A percentile compares a stretch with the other conserved stretches of the same genome.
Evolutionary conservation across 129 eudicot species (phyloP).

Genomic region (Pseudognaphalium luteoalbum): DNA sequence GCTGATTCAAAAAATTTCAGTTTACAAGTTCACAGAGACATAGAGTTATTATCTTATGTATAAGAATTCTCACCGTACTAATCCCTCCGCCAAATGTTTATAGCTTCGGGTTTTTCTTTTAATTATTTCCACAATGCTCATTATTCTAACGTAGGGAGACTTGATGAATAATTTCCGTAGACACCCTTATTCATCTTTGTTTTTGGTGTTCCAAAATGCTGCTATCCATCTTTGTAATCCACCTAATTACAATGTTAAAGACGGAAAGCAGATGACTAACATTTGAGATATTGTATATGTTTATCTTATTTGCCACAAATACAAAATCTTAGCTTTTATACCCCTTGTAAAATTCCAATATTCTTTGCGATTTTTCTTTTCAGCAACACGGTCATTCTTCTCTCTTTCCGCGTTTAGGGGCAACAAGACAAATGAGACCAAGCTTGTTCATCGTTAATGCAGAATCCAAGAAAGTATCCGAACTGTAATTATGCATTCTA

Average conservation of each 20-base stretch:
- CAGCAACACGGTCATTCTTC: constrained; percentile 98
- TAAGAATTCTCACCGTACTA: too few relatives aligned
- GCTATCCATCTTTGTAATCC: not conserved
- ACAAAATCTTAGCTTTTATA: constrained; percentile 13
- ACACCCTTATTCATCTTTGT: too few relatives aligned
- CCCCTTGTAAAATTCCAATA: constrained; percentile 41
- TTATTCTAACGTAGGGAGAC: too few relatives aligned
- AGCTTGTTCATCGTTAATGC: constrained; percentile 36
- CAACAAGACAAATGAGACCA: constrained; percentile 58
- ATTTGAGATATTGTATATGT: not conserved
- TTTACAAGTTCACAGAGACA: too few relatives aligned
- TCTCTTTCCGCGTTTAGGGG: constrained; percentile 99
- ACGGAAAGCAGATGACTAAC: not conserved
- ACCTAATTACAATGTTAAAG: not conserved
- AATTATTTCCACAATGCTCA: too few relatives aligned
- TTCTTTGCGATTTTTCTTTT: constrained; percentile 42
- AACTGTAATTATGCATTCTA: constrained; percentile 31
- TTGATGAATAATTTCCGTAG: too few relatives aligned
- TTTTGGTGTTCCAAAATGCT: too few relatives aligned
- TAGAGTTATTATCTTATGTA: too few relatives aligned
- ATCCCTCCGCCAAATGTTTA: too few relatives aligned
- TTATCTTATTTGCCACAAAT: not conserved
- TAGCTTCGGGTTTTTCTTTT: too few relatives aligned
- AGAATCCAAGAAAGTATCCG: constrained; percentile 6
- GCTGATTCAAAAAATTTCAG: too few relatives aligned